These are phyloP conservation scores for Rosa persica DNA, from an alignment of 306 rosid species.

Conservation along the genomic window DNA sequence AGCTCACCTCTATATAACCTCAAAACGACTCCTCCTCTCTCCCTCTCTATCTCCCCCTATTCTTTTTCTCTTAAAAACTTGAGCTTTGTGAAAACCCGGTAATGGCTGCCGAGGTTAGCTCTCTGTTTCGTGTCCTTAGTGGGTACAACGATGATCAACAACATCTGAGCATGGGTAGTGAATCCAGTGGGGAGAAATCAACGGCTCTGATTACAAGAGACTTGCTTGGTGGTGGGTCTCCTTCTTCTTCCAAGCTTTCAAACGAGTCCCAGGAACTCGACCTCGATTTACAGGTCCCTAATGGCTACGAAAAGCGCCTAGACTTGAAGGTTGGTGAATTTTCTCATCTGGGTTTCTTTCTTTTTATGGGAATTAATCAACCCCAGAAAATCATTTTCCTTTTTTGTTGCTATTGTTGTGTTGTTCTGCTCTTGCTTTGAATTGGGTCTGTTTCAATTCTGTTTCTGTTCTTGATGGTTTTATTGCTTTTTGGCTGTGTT, in stretches of 20 bases:
- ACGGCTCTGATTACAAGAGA: conserved; percentile 82
- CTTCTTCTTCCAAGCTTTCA: conserved; percentile 27
- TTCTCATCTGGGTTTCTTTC: conserved; percentile 19
- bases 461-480: not conserved
- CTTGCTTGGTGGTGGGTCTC: conserved; percentile 77
- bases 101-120: conserved; percentile 91
- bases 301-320: conserved; percentile 87
- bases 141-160: conserved; percentile 71
- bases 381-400: not conserved
- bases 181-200: conserved; percentile 57
- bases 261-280: conserved; percentile 81
- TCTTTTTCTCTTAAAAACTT: conserved; percentile 5
- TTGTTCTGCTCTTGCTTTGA: not conserved
- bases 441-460: conserved; percentile 7
- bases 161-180: conserved; percentile 60
- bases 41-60: conserved; percentile 17
- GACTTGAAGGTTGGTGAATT: conserved; percentile 75
- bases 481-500: not conserved
- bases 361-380: conserved; percentile 27
- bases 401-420: conserved; percentile 3
- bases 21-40: not conserved
- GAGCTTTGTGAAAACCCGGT: not conserved
- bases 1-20: conserved; percentile 38
- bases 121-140: conserved; percentile 62
- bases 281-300: conserved; percentile 94